Evolutionary conservation across 78 protist genomes (phyloP).

Genomic region (Dictyostelium capitatum): DNA sequence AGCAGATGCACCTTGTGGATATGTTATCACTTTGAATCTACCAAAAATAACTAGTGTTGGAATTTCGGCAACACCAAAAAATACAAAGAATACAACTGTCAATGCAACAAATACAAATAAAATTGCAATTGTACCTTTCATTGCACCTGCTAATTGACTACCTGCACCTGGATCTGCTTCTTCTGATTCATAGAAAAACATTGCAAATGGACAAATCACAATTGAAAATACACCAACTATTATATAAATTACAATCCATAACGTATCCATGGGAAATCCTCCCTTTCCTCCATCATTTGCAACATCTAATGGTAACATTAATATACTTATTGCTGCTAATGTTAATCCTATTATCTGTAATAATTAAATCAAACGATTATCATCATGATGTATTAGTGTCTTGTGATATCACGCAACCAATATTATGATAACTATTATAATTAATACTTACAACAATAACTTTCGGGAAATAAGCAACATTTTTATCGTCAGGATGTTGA

Average conservation of each 20-base stretch:
- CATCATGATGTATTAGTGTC: background rate
- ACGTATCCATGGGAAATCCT: slow-evolving; percentile 75
- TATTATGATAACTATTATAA: background rate
- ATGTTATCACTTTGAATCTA: background rate
- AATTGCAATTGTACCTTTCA: slow-evolving; percentile 67
- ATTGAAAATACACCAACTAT: slow-evolving; percentile 57
- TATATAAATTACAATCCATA: slow-evolving; percentile 81
- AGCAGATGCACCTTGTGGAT: background rate
- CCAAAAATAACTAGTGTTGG: slow-evolving; percentile 30
- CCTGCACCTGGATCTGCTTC: slow-evolving; percentile 85
- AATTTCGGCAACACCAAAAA: slow-evolving; percentile 81
- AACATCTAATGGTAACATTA: slow-evolving; percentile 87
- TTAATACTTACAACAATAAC: slow-evolving; percentile 64
- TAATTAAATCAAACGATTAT: background rate
- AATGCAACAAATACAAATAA: slow-evolving; percentile 47
- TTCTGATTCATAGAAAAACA: slow-evolving; percentile 92
- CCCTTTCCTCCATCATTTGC: slow-evolving; percentile 74
- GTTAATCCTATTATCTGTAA: slow-evolving; percentile 66
- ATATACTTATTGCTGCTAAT: slow-evolving; percentile 54
- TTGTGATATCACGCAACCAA: background rate
- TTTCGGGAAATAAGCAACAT: slow-evolving; percentile 80
- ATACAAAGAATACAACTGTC: slow-evolving; percentile 23
- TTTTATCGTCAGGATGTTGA: slow-evolving; percentile 86
- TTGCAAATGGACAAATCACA: slow-evolving; percentile 91
- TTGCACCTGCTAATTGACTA: slow-evolving; percentile 58